Conservation (phyloP, 805 yeast species). For the Yamadazyma insecticola region DNA sequence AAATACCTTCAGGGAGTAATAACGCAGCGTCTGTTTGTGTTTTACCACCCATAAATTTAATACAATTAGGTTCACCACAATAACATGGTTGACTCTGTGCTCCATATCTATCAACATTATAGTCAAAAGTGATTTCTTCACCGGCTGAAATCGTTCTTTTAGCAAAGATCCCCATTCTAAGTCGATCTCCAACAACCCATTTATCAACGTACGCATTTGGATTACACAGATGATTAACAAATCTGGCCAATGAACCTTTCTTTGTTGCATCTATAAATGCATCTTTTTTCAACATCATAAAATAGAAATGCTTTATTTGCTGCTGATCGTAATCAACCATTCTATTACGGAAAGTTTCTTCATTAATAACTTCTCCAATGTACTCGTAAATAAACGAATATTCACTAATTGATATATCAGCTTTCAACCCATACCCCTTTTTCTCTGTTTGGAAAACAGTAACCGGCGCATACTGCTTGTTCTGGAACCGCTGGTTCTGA, state of each 20-base stretch:
- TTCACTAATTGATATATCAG: conserved; percentile 51
- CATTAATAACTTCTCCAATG: conserved; percentile 90
- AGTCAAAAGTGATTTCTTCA: conserved; percentile 89
- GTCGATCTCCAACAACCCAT: conserved; percentile 91
- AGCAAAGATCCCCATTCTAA: conserved; percentile 93
- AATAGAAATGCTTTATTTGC: conserved; percentile 78
- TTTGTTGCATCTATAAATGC: conserved; percentile 93
- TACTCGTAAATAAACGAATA: conserved; percentile 85
- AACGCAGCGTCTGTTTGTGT: conserved; percentile 92
- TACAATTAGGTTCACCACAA: conserved; percentile 90
- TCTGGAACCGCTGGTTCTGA: conserved; percentile 85
- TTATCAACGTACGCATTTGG: conserved; percentile 95
- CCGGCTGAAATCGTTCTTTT: conserved; percentile 66
- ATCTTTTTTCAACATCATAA: conserved; percentile 91
- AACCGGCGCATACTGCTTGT: conserved; percentile 65
- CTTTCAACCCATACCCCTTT: conserved; percentile 89
- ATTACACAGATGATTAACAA: conserved; percentile 90
- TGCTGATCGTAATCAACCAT: conserved; percentile 69
- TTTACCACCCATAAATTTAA: conserved; percentile 93
- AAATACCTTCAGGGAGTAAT: conserved; percentile 72
- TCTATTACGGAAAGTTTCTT: conserved; percentile 64
- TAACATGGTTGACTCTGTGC: conserved; percentile 91
- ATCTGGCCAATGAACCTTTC: conserved; percentile 84
- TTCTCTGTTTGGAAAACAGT: conserved; percentile 76
- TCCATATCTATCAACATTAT: conserved; percentile 94